Percentiles rank a stretch among this genome's conserved stretches.
Conservation (phyloP, 306 rosid genomes). For the Carpinus viminea region DNA sequence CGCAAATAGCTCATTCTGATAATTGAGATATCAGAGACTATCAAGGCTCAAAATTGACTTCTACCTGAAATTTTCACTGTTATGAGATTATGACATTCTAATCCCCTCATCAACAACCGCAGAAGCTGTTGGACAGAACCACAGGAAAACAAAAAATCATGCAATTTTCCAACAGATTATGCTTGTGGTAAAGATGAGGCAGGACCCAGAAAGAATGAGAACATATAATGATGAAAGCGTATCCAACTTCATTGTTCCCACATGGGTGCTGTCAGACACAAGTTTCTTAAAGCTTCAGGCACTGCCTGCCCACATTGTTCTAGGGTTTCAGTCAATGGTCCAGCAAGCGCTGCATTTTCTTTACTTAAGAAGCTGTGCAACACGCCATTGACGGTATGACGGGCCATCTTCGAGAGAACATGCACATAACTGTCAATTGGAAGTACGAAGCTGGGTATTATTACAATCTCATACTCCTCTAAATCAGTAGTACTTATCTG, state of each 20-base stretch:
- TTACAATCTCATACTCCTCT: slow-evolving; percentile 45
- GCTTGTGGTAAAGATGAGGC: background rate
- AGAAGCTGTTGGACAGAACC: background rate
- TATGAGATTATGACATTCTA: background rate
- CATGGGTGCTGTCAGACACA: slow-evolving; percentile 35
- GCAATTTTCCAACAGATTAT: background rate
- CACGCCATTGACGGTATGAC: slow-evolving; percentile 51
- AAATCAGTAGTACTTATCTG: slow-evolving; percentile 43
- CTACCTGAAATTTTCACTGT: background rate
- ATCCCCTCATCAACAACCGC: slow-evolving; percentile 20
- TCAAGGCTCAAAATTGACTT: slow-evolving; percentile 7
- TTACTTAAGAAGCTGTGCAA: slow-evolving; percentile 56
- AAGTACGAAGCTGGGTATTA: slow-evolving; percentile 48
- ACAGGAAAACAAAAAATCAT: background rate
- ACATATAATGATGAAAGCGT: slow-evolving; percentile 5
- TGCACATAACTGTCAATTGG: slow-evolving; percentile 44
- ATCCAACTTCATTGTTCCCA: slow-evolving; percentile 38
- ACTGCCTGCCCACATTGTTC: slow-evolving; percentile 67
- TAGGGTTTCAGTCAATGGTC: slow-evolving; percentile 48
- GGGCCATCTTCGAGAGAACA: slow-evolving; percentile 62
- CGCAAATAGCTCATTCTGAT: background rate
- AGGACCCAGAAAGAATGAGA: slow-evolving; percentile 12
- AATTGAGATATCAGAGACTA: background rate
- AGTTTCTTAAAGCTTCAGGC: slow-evolving; percentile 48
- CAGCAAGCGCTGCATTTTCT: slow-evolving; percentile 43